These are phyloP conservation scores for Aspergillus hortae DNA, from an alignment of 2,329 filamentous ascomycete species.

Conservation along the genomic window DNA sequence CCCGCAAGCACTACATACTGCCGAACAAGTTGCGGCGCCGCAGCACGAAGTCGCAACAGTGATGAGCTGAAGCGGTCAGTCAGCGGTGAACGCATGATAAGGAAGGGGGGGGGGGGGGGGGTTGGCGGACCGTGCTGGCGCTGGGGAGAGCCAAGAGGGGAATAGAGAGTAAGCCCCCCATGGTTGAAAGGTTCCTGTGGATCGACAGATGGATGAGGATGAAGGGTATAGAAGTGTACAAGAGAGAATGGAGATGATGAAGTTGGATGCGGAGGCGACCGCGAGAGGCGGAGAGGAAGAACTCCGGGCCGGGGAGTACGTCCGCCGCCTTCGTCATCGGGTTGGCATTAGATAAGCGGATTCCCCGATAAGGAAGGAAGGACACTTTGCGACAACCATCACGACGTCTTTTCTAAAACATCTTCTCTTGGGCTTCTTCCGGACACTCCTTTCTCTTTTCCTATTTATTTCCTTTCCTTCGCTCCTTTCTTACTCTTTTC, in stretches of 20 bases:
- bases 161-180: conserved; percentile 89
- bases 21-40: conserved; percentile 92
- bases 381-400: conserved; percentile 3
- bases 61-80: conserved; percentile 53
- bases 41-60: conserved; percentile 87
- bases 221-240: not conserved
- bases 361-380: conserved; percentile 2
- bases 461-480: not conserved
- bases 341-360: conserved; percentile 4
- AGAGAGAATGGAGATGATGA: conserved; percentile 5
- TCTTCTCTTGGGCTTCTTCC: not conserved
- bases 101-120: not conserved
- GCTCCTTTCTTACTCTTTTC: not conserved
- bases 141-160: conserved; percentile 86
- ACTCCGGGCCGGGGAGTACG: not conserved
- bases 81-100: not conserved
- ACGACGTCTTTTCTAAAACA: too few relatives aligned
- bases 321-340: conserved; percentile 19
- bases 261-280: not conserved
- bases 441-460: not conserved
- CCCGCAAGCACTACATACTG: conserved; percentile 90
- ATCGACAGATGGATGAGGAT: not conserved
- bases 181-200: conserved; percentile 38
- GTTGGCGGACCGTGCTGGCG: conserved; percentile 70
- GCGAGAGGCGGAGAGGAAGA: not conserved